Conservation (phyloP, 495 filamentous ascomycete species). For the Xylaria telfairii region DNA sequence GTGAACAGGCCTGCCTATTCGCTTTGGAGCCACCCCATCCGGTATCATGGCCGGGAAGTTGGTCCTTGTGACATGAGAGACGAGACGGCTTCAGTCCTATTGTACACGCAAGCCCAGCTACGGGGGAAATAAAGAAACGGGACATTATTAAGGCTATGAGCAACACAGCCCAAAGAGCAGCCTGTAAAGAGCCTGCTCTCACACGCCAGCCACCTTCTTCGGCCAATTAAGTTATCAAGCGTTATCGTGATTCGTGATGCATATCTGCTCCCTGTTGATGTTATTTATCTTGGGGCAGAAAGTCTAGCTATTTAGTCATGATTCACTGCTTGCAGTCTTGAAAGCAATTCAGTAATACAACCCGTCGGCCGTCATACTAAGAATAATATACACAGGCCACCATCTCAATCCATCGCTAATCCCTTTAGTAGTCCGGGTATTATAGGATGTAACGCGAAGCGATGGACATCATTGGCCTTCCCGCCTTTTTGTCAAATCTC, state of each 20-base stretch:
- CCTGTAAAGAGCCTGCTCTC: background rate
- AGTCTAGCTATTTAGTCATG: background rate
- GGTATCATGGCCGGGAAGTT: background rate
- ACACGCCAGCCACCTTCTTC: background rate
- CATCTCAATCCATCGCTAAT: background rate
- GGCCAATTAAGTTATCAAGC: background rate
- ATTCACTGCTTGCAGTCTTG: background rate
- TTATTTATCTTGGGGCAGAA: background rate
- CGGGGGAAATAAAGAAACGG: background rate
- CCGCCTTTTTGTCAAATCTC: background rate
- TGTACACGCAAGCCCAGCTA: background rate
- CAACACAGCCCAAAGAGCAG: background rate
- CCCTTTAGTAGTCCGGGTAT: constrained; percentile 13
- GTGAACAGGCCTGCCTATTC: no score
- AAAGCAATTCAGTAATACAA: background rate
- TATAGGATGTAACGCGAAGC: background rate
- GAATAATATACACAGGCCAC: background rate
- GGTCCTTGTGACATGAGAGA: background rate
- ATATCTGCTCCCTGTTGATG: background rate
- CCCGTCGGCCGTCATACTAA: background rate
- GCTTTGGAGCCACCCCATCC: no score
- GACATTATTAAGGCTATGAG: background rate
- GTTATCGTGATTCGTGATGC: background rate
- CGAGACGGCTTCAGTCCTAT: background rate
- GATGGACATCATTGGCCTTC: background rate